Conservation (phyloP, 192 early-diverging fungal genomes). For the Mortierella hygrophila region DNA sequence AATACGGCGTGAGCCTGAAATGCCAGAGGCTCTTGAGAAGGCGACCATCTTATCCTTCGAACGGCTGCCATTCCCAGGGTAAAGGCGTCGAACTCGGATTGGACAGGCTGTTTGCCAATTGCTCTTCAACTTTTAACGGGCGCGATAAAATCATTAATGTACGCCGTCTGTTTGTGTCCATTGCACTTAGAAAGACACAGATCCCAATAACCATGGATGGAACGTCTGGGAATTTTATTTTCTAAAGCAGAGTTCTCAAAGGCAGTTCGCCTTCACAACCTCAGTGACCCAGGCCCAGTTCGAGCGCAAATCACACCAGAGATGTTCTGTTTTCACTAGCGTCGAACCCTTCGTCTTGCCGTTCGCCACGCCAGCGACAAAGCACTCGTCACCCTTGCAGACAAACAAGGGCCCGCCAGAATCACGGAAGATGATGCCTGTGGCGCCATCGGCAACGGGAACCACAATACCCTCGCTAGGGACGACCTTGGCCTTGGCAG, state of each 20-base stretch:
- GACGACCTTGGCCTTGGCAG: background rate
- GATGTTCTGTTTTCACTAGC: slow-evolving; percentile 10
- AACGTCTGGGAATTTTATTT: too few relatives aligned
- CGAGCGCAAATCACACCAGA: slow-evolving; percentile 13
- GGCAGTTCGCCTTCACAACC: slow-evolving; percentile 6
- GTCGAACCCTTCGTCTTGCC: slow-evolving; percentile 13
- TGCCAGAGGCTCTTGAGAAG: too few relatives aligned
- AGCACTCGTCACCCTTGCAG: slow-evolving; percentile 11
- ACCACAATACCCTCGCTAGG: slow-evolving; percentile 3
- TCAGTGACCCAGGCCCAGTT: slow-evolving; percentile 13
- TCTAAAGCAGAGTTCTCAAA: background rate
- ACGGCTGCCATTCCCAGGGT: too few relatives aligned
- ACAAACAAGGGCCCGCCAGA: slow-evolving; percentile 18
- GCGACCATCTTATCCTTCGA: too few relatives aligned
- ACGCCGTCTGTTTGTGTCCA: too few relatives aligned
- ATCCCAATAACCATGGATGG: too few relatives aligned
- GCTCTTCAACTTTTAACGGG: too few relatives aligned
- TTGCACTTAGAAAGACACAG: too few relatives aligned
- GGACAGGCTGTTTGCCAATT: too few relatives aligned
- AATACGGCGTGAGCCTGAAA: too few relatives aligned
- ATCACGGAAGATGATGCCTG: slow-evolving; percentile 20
- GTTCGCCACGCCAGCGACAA: background rate
- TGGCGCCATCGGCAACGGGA: slow-evolving; percentile 11
- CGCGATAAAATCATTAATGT: too few relatives aligned
- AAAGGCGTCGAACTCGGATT: too few relatives aligned